Percentiles rank a stretch among this genome's conserved stretches.
phyloP scores from a whole-genome alignment of 164 flowering plant genomes.

The Platanus orientalis region DNA sequence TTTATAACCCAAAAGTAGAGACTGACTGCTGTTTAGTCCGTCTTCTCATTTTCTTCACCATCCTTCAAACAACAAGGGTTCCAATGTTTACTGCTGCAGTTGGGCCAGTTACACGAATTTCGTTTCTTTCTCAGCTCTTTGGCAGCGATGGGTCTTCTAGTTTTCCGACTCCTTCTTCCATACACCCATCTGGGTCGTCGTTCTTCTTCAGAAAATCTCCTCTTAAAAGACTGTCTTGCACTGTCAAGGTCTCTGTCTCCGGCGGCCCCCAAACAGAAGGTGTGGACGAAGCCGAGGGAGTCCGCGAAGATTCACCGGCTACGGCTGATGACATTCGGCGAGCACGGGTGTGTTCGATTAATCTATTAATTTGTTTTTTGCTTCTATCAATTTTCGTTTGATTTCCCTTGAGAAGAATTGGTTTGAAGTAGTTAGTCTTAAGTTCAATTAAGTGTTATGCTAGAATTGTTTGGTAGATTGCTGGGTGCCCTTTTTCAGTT shows the following conservation, averaged over 20 bases:
- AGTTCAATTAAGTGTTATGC: too few species aligned
- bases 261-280: constrained; percentile 12
- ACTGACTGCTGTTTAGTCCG: too few species aligned
- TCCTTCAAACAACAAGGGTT: neutral
- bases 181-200: constrained; percentile 6
- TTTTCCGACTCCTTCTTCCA: neutral
- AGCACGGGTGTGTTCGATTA: constrained; percentile 32
- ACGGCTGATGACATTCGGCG: constrained; percentile 15
- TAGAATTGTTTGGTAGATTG: too few species aligned
- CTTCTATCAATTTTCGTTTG: neutral
- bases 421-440: neutral
- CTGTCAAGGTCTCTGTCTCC: constrained; percentile 12
- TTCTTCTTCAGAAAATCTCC: constrained; percentile 1
- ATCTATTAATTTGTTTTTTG: neutral
- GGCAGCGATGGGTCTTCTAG: constrained; percentile 2
- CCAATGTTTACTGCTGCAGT: constrained; percentile 15
- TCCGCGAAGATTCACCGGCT: constrained; percentile 11
- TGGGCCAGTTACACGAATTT: constrained; percentile 19
- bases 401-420: neutral
- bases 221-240: constrained; percentile 5
- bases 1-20: too few species aligned
- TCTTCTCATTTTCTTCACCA: too few species aligned
- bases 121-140: constrained; percentile 9
- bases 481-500: too few species aligned
- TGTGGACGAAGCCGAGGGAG: constrained; percentile 11